Conservation (phyloP, 192 early-diverging fungal species). For the Gonapodya sp. region DNA sequence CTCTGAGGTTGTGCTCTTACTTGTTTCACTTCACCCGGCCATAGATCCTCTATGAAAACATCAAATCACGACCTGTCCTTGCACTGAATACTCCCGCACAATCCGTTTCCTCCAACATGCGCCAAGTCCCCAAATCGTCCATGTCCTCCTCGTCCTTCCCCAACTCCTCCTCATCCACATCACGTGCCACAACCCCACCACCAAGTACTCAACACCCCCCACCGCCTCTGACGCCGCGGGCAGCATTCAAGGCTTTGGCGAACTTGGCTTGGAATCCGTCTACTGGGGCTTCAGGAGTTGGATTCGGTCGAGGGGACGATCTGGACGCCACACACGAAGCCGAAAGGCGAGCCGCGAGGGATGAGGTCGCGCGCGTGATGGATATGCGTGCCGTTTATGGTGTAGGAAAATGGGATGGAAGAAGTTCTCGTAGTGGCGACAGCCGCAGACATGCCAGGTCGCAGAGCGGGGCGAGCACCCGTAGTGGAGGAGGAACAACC, state of each 20-base stretch:
- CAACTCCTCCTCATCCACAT: background rate
- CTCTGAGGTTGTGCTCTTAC: background rate
- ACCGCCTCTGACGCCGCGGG: background rate
- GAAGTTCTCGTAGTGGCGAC: background rate
- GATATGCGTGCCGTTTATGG: background rate
- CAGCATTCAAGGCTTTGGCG: background rate
- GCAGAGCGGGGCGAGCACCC: background rate
- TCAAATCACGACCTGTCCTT: background rate
- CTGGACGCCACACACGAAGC: background rate
- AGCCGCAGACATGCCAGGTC: background rate
- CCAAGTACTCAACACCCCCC: background rate
- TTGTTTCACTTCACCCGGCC: background rate
- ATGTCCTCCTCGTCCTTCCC: background rate
- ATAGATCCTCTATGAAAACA: background rate
- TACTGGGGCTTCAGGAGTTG: background rate
- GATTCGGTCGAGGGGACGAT: no score
- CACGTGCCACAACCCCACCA: background rate
- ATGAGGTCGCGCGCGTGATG: background rate
- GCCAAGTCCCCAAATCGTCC: background rate
- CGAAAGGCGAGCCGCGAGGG: background rate
- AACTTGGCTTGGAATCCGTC: background rate
- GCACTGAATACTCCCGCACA: no score
- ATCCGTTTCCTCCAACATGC: no score
- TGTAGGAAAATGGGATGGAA: background rate
- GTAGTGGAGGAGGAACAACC: no score